A percentile compares a stretch with the other conserved stretches of the same genome.
phyloP scores from a whole-genome alignment of 129 eudicot species.

The Solidago caesia region DNA sequence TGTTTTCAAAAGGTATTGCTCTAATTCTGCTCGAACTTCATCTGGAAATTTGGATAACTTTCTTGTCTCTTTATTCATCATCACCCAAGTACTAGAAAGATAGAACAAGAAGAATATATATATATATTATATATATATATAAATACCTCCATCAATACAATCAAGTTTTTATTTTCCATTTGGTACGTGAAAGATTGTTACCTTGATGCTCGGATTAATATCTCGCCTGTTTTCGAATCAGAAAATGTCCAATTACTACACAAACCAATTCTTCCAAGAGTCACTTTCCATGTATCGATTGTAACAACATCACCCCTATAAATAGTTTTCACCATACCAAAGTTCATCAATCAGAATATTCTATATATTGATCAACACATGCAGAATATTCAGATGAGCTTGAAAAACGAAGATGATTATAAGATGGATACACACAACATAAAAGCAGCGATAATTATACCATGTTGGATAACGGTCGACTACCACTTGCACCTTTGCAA shows the following conservation, averaged over 20 bases:
- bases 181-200: background rate
- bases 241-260: conserved; percentile 66
- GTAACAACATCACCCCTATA: conserved; percentile 86
- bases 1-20: conserved; percentile 47
- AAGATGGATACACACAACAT: no score
- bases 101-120: background rate
- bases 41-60: conserved; percentile 63
- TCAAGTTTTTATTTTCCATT: background rate
- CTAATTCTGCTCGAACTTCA: conserved; percentile 70
- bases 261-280: conserved; percentile 79
- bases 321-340: background rate
- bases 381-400: no score
- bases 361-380: no score
- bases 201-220: conserved; percentile 79
- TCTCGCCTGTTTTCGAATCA: conserved; percentile 64
- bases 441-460: conserved; percentile 26
- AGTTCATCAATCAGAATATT: no score
- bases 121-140: no score
- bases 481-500: conserved; percentile 63
- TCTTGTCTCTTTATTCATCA: conserved; percentile 90
- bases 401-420: no score
- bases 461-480: conserved; percentile 83
- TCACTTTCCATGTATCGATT: conserved; percentile 79
- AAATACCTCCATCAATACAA: conserved; percentile 2
- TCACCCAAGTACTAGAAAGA: conserved; percentile 50